Evolutionary conservation across 2,329 filamentous ascomycete genomes (phyloP), one percentile per base, ranked within the genome.

Genomic region (Davidsoniella neocaledoniae): DNA sequence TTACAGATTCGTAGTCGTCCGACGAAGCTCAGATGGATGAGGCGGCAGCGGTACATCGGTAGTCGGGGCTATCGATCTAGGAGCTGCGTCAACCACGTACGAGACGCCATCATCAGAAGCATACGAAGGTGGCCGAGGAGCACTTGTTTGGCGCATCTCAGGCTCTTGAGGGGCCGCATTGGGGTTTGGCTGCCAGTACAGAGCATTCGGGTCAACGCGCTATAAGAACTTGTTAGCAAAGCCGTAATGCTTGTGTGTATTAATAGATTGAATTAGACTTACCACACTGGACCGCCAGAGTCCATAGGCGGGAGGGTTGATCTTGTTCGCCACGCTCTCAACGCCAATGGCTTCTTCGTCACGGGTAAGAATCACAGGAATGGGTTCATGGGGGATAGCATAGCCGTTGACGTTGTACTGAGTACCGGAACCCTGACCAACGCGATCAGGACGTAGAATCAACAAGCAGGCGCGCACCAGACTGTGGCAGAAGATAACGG

Each of bases 241-340:
- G 4, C 21, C 17, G 17, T 6, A 23, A 9, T 14, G 29, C 12
- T 10, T 33, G 29, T 33, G 21, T 33, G 29, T 12, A 5, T 2
- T 23, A 7, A 16, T 6, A 26, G 10, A 10, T 6, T 4, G 5
- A 12, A 3, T 2, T 2, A 41, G 44, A 77, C 80, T 63, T 72
- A 85, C 81, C 64, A 91, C 84, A 58, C 82, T 90, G 62, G 81
- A 79, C 48, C 86, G 72, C 84, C 86, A 93, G 1, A 86, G 67
- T 0, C 87, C 87, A 60, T 94, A 94, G 2, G 86, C 86, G 0
- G 88, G 87, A 3, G 88, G 87, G 7, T 79, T 76, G 17, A 71
- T 56, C 57, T 79, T 78, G 40, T 67, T 65, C 0, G 72, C 66
- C 52, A 77, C 72, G 46, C 69, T 73, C 51, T 75, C 71, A 48